Evolutionary conservation across 2,329 filamentous ascomycete genomes (phyloP).

Genomic region (Emergomyces africanus): DNA sequence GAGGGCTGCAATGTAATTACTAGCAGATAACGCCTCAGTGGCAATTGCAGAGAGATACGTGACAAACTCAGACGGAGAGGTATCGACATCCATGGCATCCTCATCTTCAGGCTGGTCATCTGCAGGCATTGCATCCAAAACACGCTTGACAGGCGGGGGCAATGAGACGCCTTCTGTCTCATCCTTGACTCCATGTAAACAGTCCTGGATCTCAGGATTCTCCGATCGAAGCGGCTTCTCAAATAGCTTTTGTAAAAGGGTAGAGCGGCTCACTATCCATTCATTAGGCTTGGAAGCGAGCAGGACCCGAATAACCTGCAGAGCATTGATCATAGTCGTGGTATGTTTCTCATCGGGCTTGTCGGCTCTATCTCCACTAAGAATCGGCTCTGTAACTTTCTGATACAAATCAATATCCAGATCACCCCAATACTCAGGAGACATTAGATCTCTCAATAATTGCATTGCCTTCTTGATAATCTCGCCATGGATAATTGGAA

Average conservation of each 20-base stretch:
- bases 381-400: conserved; percentile 74
- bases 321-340: conserved; percentile 81
- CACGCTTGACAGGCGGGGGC: conserved; percentile 61
- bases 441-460: conserved; percentile 71
- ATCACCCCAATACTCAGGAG: conserved; percentile 81
- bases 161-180: conserved; percentile 57
- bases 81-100: conserved; percentile 61
- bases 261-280: conserved; percentile 72
- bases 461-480: conserved; percentile 75
- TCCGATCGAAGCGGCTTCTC: conserved; percentile 84
- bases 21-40: conserved; percentile 70
- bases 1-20: conserved; percentile 74
- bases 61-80: conserved; percentile 74
- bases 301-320: conserved; percentile 84
- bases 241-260: conserved; percentile 70
- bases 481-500: conserved; percentile 51
- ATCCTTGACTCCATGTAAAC: conserved; percentile 62
- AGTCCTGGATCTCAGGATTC: conserved; percentile 86
- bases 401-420: conserved; percentile 83
- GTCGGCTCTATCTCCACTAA: conserved; percentile 72
- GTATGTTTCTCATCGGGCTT: conserved; percentile 73
- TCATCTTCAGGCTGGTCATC: conserved; percentile 70
- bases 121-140: conserved; percentile 81
- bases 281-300: conserved; percentile 79
- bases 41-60: conserved; percentile 73